Base-by-base conservation (phyloP, 805 yeast genomes). In the Kuraishia molischiana region DNA sequence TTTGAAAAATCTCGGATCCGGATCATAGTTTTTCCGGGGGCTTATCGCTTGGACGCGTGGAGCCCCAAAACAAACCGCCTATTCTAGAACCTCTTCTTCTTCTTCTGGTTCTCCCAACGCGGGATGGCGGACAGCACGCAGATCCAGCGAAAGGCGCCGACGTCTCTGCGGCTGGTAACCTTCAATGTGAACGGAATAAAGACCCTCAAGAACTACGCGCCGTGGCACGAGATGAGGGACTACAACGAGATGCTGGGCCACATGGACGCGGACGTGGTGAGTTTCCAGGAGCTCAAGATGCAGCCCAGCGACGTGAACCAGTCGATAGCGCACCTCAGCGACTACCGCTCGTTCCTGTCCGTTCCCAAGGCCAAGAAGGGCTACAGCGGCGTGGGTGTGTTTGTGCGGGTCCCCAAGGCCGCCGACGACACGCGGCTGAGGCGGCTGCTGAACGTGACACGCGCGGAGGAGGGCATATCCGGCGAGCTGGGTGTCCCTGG, bases 401-500 rank as follows among this genome's bases (percentile, higher is more conserved):
- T 85, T 58, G 68, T 85, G 2, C 61, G 87, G 34, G 56, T 63
- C 3, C 75, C 80, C 1, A 47, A 51, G 1, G 59, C 56, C 0
- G 56, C 54, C 9, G 83, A 79, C 19, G 55, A 70, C 0, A 51
- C 56, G 1, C 33, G 44, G 18, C 38, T 61, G 2, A 53, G 48
- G 37, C 51, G 53, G 15, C 53, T 67, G 2, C 52, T 87, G 19
- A 59, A 66, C 2, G 85, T 86, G 1, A 36, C 71, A 3, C 75
- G 72, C 44, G 96, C 89, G 0, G 97, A 92, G 52, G 95, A 90
- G 56, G 98, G 98, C 0, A 63, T 92, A 5, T 82, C 96, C 0
- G 98, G 97, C 0, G 59, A 62, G 42, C 52, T 77, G 21, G 46
- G 46, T 22, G 41, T 49, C 9, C 49, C 49, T 3, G 19, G 19